Base-by-base conservation (phyloP, 768 basidiomycete species). In the Boletellus ananas region DNA sequence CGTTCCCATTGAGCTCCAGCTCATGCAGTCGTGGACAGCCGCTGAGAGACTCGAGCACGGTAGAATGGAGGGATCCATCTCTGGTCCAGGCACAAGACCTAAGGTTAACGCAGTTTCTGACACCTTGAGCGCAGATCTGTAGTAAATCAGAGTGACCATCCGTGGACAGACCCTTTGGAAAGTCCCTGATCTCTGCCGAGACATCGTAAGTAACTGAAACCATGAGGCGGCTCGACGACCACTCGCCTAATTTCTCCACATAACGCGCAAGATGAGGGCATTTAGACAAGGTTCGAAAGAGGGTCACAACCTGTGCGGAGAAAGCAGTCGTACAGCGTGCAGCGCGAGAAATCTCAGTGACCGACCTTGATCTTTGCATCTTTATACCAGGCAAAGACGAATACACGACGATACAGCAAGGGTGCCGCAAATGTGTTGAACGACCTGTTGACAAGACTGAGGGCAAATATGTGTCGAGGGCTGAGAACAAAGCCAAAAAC, bases 31-130 rank as follows among this genome's bases (percentile, higher is more conserved):
- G 56, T 1, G 62, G 56, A 17, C 72, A 77, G 11, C 60, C 40
- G 6, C 65, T 66, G 6, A 91, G 67, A 16, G 79, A 76, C n/a
- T 70, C 55, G 9, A 92, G 72, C 31, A 88, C 77, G 1, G 70
- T 68, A 5, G 83, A 78, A 35, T 72, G 79, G 18, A 91, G 67
- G 4, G 90, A 83, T 4, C 88, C 85, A 55, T 90, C 85, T 37
- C 89, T 79, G 10, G 90, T 91, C 88, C 88, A 92, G 5, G 80
- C 79, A 59, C 85, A 90, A 6, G 80, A 72, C 38, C 57, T 70
- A 11, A 91, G 74, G 51, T 80, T 80, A 35, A 66, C 59, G 58
- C 87, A 88, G 59, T 89, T 85, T 42, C 65, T 61, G 13, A 90
- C 64, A 0, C 80, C 88, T 42, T 52, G 59, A 6, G 76, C 45